Conservation (phyloP, 805 yeast genomes). For the Hanseniaspora singularis region DNA sequence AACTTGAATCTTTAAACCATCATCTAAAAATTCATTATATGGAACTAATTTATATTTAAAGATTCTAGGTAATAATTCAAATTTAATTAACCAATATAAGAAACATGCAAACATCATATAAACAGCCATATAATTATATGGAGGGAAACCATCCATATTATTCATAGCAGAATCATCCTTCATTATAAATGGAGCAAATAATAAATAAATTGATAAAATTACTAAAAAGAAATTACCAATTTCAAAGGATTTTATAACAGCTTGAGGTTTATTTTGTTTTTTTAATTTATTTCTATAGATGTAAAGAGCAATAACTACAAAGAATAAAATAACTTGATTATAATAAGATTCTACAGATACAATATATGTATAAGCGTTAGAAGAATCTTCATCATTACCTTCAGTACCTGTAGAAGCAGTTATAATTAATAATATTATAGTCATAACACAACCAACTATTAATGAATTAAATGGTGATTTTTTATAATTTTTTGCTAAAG, state of each 20-base stretch:
- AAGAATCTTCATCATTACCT: conserved; percentile 21
- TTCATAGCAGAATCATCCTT: conserved; percentile 18
- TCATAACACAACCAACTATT: conserved; percentile 26
- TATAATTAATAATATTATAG: conserved; percentile 28
- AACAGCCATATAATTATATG: conserved; percentile 34
- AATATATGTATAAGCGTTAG: conserved; percentile 31
- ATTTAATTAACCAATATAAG: conserved; percentile 46
- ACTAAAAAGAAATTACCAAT: conserved; percentile 39
- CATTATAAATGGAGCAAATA: conserved; percentile 36
- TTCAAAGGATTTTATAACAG: conserved; percentile 42
- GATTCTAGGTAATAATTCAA: conserved; percentile 36
- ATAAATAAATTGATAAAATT: conserved; percentile 36
- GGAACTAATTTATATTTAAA: conserved; percentile 37
- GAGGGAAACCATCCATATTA: conserved; percentile 26
- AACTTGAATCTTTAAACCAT: conserved; percentile 45
- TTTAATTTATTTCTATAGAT: conserved; percentile 37
- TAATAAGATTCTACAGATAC: conserved; percentile 39
- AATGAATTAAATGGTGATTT: conserved; percentile 44
- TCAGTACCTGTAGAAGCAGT: conserved; percentile 23
- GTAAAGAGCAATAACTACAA: conserved; percentile 47
- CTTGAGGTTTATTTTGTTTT: conserved; percentile 23
- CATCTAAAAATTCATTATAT: conserved; percentile 35
- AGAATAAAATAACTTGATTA: conserved; percentile 36
- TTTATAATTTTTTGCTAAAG: conserved; percentile 42
- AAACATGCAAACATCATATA: conserved; percentile 34